Percentiles rank a stretch among this genome's conserved stretches.
Conservation (phyloP, 208 protist species). For the Zelonia costaricensis region DNA sequence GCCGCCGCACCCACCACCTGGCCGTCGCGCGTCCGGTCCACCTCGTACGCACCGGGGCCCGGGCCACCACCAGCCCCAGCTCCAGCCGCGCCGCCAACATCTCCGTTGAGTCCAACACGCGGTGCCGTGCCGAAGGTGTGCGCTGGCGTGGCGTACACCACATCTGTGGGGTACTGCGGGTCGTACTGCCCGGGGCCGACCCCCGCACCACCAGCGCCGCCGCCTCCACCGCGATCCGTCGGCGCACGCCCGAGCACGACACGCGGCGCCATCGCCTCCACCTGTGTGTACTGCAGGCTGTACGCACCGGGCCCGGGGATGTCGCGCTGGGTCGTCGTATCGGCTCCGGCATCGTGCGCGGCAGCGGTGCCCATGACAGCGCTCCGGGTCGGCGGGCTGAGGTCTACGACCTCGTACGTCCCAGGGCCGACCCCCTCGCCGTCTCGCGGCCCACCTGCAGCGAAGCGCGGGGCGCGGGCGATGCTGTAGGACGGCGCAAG, state of each 20-base stretch:
- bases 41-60: constrained; percentile 54
- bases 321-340: constrained; percentile 2
- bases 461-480: constrained; percentile 13
- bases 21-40: constrained; percentile 11
- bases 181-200: constrained; percentile 23
- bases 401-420: constrained; percentile 33
- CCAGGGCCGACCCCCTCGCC: constrained; percentile 14
- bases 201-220: background rate
- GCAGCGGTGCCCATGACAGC: constrained; percentile 34
- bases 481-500: constrained; percentile 9
- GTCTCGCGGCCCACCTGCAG: background rate
- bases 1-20: background rate
- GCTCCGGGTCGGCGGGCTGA: constrained; percentile 20
- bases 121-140: constrained; percentile 18
- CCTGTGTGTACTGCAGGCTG: constrained; percentile 25
- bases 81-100: background rate
- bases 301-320: constrained; percentile 43
- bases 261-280: constrained; percentile 13
- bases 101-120: background rate
- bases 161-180: constrained; percentile 15
- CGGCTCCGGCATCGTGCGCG: constrained; percentile 1
- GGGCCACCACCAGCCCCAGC: constrained; percentile 11
- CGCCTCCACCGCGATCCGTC: background rate
- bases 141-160: background rate
- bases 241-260: constrained; percentile 19